Evolutionary conservation across 768 basidiomycete species (phyloP).

Genomic region (Mycena crocata): DNA sequence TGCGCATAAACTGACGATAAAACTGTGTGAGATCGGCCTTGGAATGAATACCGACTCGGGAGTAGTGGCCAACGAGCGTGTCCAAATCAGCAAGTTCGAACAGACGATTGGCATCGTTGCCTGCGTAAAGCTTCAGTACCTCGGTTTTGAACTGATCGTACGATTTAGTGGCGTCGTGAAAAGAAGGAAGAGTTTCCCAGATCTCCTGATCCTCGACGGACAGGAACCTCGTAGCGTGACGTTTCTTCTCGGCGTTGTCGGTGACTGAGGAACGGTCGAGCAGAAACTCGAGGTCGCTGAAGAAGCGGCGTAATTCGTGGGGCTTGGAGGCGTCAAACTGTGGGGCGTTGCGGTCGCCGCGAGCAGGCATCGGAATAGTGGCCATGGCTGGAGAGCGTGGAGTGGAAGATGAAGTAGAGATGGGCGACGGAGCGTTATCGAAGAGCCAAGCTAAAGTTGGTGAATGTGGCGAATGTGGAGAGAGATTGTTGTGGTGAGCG

Average conservation of each 20-base stretch:
- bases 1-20: conserved; percentile 37
- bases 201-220: conserved; percentile 31
- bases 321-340: conserved; percentile 33
- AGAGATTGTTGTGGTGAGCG: conserved; percentile 15
- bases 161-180: conserved; percentile 9
- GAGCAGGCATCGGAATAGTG: conserved; percentile 31
- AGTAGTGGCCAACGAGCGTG: conserved; percentile 34
- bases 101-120: conserved; percentile 28
- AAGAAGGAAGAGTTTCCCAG: conserved; percentile 34
- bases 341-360: conserved; percentile 33
- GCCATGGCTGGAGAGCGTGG: background rate
- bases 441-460: background rate
- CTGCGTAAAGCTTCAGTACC: conserved; percentile 39
- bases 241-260: conserved; percentile 31
- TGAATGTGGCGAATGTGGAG: conserved; percentile 1
- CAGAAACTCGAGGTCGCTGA: conserved; percentile 32
- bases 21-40: conserved; percentile 35
- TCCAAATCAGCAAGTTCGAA: conserved; percentile 39
- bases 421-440: background rate
- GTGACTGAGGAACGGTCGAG: conserved; percentile 19
- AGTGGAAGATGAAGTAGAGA: background rate
- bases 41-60: conserved; percentile 31
- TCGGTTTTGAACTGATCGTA: conserved; percentile 38
- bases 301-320: conserved; percentile 33
- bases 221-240: conserved; percentile 27